Conservation (phyloP, 225 moss, liverwort and hornwort species). For the Physcomitrellopsis africana region DNA sequence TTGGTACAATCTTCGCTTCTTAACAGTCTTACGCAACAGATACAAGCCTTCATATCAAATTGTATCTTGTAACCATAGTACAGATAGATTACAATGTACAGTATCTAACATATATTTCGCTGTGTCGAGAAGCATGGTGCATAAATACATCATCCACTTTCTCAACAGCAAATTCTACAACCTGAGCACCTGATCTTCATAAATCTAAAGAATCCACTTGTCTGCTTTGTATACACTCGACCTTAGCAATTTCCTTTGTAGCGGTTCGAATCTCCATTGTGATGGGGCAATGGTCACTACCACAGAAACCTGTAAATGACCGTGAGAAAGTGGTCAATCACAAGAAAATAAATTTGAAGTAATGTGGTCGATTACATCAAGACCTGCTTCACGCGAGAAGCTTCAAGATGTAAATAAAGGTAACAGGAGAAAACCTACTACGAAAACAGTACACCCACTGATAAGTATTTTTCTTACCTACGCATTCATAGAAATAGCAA, state of each 20-base stretch:
- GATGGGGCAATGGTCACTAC: constrained; percentile 63
- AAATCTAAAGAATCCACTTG: constrained; percentile 52
- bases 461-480: not conserved
- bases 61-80: constrained; percentile 39
- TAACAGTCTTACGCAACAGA: not conserved
- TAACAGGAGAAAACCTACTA: not conserved
- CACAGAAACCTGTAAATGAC: constrained; percentile 48
- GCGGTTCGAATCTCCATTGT: constrained; percentile 49
- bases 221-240: constrained; percentile 55
- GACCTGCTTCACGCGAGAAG: no score
- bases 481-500: not conserved
- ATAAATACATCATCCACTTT: constrained; percentile 8
- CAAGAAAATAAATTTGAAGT: not conserved
- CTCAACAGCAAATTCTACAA: constrained; percentile 20
- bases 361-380: not conserved
- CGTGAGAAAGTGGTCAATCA: not conserved
- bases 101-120: constrained; percentile 40
- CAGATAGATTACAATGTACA: constrained; percentile 49
- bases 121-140: constrained; percentile 26
- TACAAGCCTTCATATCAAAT: constrained; percentile 21
- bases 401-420: no score
- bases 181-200: constrained; percentile 19
- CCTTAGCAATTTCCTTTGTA: constrained; percentile 42
- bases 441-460: not conserved
- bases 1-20: no score